Evolutionary conservation across 306 rosid species (phyloP).

Genomic region (Fragaria iinumae): DNA sequence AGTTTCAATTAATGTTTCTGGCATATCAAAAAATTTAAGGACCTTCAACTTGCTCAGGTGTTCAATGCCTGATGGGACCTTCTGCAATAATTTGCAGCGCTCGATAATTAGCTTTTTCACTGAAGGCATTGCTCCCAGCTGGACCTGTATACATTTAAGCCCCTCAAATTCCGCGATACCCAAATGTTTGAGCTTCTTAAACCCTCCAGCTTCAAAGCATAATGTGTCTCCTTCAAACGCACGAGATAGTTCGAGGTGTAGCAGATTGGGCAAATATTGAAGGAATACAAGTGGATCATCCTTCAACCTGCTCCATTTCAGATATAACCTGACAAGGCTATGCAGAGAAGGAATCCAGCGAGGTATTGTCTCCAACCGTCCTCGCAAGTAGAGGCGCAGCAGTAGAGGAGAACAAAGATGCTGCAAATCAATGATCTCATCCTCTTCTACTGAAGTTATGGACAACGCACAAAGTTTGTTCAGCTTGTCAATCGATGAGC

Average conservation of each 20-base stretch:
- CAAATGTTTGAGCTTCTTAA: constrained; percentile 27
- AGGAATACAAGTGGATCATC: constrained; percentile 36
- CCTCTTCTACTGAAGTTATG: constrained; percentile 19
- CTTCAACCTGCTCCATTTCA: constrained; percentile 25
- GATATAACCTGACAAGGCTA: constrained; percentile 12
- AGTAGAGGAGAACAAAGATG: constrained; percentile 22
- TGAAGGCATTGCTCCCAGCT: constrained; percentile 19
- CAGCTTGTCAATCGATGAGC: constrained; percentile 22
- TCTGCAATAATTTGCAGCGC: constrained; percentile 14
- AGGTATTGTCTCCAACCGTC: constrained; percentile 29
- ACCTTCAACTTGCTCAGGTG: constrained; percentile 14
- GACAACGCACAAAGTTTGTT: constrained; percentile 19
- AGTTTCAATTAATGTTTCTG: constrained; percentile 6
- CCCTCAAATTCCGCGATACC: neutral
- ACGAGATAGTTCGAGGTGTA: neutral
- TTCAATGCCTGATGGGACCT: constrained; percentile 25
- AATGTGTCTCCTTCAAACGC: constrained; percentile 21
- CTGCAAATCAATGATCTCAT: constrained; percentile 26
- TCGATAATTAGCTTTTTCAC: constrained; percentile 12
- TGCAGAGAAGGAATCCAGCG: constrained; percentile 32
- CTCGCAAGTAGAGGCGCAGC: constrained; percentile 28
- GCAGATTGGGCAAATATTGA: constrained; percentile 24
- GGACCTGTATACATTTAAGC: neutral
- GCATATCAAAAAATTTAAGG: constrained; percentile 20
- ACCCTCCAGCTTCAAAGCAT: constrained; percentile 28